A percentile compares a stretch with the other conserved stretches of the same genome.
These are phyloP conservation scores for Psilocybe subaeruginosa DNA, from an alignment of 768 basidiomycete species.

Conservation along the genomic window DNA sequence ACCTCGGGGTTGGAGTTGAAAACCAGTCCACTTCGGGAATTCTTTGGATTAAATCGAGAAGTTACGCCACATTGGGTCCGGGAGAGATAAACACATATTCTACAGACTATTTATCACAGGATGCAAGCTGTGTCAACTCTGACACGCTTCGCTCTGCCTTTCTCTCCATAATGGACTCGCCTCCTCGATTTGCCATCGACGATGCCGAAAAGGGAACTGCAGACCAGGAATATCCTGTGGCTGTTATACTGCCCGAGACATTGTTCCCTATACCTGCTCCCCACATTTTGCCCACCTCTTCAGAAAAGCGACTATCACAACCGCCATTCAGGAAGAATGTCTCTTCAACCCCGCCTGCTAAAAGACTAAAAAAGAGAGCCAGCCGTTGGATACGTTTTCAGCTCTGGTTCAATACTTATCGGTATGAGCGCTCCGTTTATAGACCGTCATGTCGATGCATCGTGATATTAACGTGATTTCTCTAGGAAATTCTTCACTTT, in stretches of 20 bases:
- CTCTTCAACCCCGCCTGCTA: slow-evolving; percentile 11
- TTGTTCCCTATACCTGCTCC: slow-evolving; percentile 3
- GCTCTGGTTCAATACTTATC: slow-evolving; percentile 82
- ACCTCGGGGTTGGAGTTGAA: slow-evolving; percentile 37
- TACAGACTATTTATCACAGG: slow-evolving; percentile 27
- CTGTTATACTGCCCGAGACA: slow-evolving; percentile 20
- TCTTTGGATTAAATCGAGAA: slow-evolving; percentile 36
- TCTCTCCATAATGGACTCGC: slow-evolving; percentile 22
- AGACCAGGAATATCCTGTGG: slow-evolving; percentile 28
- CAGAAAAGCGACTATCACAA: slow-evolving; percentile 4
- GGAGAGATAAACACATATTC: slow-evolving; percentile 19
- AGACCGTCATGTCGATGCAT: too few relatives aligned
- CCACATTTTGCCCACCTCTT: slow-evolving; percentile 1
- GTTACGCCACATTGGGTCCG: slow-evolving; percentile 33
- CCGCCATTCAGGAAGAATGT: slow-evolving; percentile 4
- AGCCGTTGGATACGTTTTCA: slow-evolving; percentile 61
- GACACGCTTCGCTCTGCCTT: slow-evolving; percentile 8
- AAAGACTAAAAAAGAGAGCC: slow-evolving; percentile 36
- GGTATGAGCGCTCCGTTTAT: slow-evolving; percentile 39
- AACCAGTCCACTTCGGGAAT: slow-evolving; percentile 36
- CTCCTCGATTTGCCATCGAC: slow-evolving; percentile 27
- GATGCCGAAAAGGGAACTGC: slow-evolving; percentile 41
- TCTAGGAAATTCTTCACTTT: slow-evolving; percentile 74
- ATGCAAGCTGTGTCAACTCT: slow-evolving; percentile 4
- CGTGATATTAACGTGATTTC: background rate